phyloP scores from a whole-genome alignment of 352 stramenopile genomes.

The Phytophthora colocasiae region DNA sequence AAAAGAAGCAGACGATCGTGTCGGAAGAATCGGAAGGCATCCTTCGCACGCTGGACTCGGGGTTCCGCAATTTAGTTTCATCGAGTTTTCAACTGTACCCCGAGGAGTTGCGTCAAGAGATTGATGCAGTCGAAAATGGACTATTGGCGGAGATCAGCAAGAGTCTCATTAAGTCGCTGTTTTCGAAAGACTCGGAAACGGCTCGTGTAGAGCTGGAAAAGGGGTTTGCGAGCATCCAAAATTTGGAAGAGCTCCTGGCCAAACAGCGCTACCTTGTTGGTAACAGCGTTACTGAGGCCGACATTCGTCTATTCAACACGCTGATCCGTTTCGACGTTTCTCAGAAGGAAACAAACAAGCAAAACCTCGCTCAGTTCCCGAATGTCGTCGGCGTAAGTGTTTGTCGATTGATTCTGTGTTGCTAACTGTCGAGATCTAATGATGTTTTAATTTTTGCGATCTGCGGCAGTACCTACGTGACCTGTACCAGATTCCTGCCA shows the following conservation, averaged over 20 bases:
- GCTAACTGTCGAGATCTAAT: background rate
- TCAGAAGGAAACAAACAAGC: conserved; percentile 35
- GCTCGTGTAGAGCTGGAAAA: conserved; percentile 41
- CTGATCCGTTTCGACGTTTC: conserved; percentile 44
- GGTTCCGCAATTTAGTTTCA: conserved; percentile 48
- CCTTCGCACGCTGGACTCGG: conserved; percentile 65
- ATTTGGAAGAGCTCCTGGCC: conserved; percentile 36
- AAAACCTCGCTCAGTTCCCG: conserved; percentile 50
- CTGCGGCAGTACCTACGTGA: conserved; percentile 43
- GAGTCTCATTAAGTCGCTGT: conserved; percentile 63
- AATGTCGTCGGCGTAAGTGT: conserved; percentile 49
- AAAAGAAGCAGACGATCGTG: conserved; percentile 55
- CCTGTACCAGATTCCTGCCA: conserved; percentile 85
- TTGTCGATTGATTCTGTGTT: background rate
- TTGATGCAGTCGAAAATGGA: conserved; percentile 73
- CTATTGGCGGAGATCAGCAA: conserved; percentile 64
- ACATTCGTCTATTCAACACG: conserved; percentile 51
- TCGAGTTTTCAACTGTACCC: conserved; percentile 52
- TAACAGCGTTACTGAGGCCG: conserved; percentile 46
- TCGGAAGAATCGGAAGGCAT: conserved; percentile 56
- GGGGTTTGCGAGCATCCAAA: conserved; percentile 38
- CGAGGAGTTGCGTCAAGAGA: conserved; percentile 45
- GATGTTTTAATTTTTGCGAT: conserved; percentile 4
- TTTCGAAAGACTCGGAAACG: conserved; percentile 60
- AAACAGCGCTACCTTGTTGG: conserved; percentile 36